These are phyloP conservation scores for Schrenkiella parvula DNA, from an alignment of 345 rosid species.

Conservation along the genomic window DNA sequence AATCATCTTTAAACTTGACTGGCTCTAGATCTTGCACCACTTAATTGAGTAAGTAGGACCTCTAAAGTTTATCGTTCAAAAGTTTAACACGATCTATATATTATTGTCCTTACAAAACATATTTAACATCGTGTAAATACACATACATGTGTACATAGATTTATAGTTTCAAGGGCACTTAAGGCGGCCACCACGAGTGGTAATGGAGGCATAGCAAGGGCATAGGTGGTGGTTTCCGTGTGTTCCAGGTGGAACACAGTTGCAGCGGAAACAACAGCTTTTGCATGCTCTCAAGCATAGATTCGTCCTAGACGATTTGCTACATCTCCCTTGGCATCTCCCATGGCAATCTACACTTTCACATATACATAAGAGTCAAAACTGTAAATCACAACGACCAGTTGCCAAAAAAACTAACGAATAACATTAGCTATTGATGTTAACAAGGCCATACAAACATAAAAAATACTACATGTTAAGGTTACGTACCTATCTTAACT, in stretches of 20 bases:
- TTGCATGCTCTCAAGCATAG: constrained; percentile 40
- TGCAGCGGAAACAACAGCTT: constrained; percentile 41
- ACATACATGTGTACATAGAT: not conserved
- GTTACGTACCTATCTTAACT: constrained; percentile 13
- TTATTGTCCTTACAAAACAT: not conserved
- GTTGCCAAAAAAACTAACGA: not conserved
- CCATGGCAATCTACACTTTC: constrained; percentile 28
- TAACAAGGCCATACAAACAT: not conserved
- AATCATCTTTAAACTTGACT: not conserved
- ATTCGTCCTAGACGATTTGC: constrained; percentile 37
- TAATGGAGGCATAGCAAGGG: constrained; percentile 42
- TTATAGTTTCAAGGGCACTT: constrained; percentile 37
- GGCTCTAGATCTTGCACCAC: not conserved
- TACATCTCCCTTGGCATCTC: constrained; percentile 37
- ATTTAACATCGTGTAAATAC: not conserved
- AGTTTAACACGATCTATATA: not conserved
- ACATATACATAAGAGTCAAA: not conserved
- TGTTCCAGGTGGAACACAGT: constrained; percentile 51
- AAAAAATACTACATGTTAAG: not conserved
- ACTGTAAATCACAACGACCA: not conserved
- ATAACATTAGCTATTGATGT: not conserved
- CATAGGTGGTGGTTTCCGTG: constrained; percentile 38
- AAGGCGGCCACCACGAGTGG: constrained; percentile 39
- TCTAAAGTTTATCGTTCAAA: not conserved
- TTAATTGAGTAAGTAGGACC: not conserved